phyloP scores from a whole-genome alignment of 1,284 basidiomycete species.

The Malassezia dermatis region DNA sequence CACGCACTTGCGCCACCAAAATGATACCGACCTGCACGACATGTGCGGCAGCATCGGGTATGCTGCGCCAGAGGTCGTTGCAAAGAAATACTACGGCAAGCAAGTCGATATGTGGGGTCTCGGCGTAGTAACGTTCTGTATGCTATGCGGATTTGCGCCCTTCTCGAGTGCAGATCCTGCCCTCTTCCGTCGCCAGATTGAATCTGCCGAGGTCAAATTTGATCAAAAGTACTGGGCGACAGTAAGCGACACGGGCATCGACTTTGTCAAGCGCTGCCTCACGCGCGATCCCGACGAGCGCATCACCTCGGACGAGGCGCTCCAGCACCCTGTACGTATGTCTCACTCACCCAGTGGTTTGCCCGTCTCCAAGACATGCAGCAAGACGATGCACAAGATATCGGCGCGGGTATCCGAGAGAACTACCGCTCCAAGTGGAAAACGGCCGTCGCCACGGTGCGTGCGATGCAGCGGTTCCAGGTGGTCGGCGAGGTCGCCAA shows the following conservation, averaged over 20 bases:
- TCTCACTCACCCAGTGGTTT: conserved; percentile 23
- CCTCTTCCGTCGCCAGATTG: conserved; percentile 70
- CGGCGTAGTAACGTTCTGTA: conserved; percentile 76
- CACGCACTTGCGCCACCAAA: conserved; percentile 49
- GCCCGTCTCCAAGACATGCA: conserved; percentile 21
- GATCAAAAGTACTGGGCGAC: conserved; percentile 82
- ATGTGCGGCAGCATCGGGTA: conserved; percentile 87
- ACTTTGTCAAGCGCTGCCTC: conserved; percentile 67
- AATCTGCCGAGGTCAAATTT: conserved; percentile 71
- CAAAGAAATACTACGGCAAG: conserved; percentile 72
- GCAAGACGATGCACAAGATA: conserved; percentile 25
- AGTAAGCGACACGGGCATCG: conserved; percentile 65
- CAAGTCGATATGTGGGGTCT: conserved; percentile 87
- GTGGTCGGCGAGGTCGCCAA: conserved; percentile 7
- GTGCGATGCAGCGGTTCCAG: conserved; percentile 42
- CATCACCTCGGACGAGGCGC: conserved; percentile 64
- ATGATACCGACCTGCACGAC: conserved; percentile 66
- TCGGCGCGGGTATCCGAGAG: conserved; percentile 44
- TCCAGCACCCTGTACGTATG: conserved; percentile 51
- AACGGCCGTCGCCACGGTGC: conserved; percentile 42
- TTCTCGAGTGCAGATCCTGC: conserved; percentile 74
- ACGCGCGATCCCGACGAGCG: conserved; percentile 64
- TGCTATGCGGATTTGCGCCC: conserved; percentile 53
- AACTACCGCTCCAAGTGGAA: conserved; percentile 46
- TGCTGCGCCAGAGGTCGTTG: conserved; percentile 75